Percentiles rank a stretch among this genome's conserved stretches.
Conservation (phyloP, 2,329 filamentous ascomycete genomes). For the Claviceps fusiformis region DNA sequence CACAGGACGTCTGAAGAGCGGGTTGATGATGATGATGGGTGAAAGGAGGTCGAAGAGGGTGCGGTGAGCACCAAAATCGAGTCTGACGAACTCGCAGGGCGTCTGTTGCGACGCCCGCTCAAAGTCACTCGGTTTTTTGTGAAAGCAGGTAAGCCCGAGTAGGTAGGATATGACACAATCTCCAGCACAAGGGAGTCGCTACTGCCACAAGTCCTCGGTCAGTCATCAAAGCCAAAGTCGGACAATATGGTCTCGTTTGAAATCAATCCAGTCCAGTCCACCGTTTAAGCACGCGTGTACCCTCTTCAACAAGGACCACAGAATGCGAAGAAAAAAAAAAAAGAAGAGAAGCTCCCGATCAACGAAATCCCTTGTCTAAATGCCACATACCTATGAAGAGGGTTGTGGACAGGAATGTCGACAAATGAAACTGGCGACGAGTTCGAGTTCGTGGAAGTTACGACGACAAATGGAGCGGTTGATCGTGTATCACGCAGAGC, state of each 20-base stretch:
- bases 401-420: background rate
- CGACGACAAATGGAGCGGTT: background rate
- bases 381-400: background rate
- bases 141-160: background rate
- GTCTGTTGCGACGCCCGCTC: background rate
- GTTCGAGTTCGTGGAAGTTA: too few species aligned
- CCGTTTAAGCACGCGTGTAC: too few species aligned
- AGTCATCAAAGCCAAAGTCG: background rate
- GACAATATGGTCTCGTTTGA: background rate
- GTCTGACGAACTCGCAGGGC: background rate
- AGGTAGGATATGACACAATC: background rate
- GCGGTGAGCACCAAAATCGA: constrained; percentile 1
- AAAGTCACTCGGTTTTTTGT: background rate
- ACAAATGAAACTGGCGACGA: background rate
- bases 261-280: background rate
- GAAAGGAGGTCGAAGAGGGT: background rate
- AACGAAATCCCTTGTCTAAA: background rate
- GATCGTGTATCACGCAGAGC: background rate
- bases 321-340: too few species aligned
- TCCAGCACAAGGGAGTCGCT: background rate
- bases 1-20: constrained; percentile 6
- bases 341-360: background rate
- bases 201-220: background rate
- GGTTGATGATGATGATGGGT: background rate
- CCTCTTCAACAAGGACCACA: too few species aligned